Conservation (phyloP, 352 stramenopile species). For the Phytophthora podocarpi region DNA sequence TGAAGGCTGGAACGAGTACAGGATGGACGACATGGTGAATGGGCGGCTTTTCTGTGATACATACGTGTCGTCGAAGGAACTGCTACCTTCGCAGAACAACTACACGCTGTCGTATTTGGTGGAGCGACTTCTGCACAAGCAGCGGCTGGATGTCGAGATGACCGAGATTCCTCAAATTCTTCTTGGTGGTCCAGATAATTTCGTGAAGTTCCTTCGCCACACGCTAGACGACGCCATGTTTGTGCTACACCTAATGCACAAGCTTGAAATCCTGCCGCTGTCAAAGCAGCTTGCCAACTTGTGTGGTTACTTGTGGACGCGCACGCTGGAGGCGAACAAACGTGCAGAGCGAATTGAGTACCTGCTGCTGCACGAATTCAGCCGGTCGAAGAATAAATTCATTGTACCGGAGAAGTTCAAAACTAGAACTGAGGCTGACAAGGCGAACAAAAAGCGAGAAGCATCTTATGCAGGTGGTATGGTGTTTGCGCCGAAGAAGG, state of each 20-base stretch:
- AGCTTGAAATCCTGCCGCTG: constrained; percentile 97
- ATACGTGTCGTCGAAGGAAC: constrained; percentile 97
- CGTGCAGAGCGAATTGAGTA: constrained; percentile 99
- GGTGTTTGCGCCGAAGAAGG: constrained; percentile 99
- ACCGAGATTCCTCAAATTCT: constrained; percentile 95
- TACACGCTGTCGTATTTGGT: constrained; percentile 97
- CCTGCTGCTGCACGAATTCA: constrained; percentile 99
- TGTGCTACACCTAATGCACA: constrained; percentile 96
- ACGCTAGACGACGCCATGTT: constrained; percentile 97
- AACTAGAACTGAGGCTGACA: constrained; percentile 67
- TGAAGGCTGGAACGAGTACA: constrained; percentile 89
- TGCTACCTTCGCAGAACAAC: constrained; percentile 96
- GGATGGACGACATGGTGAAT: constrained; percentile 90
- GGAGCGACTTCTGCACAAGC: constrained; percentile 89
- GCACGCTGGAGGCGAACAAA: constrained; percentile 96
- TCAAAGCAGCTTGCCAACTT: constrained; percentile 99
- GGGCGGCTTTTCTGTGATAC: constrained; percentile 98
- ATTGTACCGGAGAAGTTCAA: constrained; percentile 96
- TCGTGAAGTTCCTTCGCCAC: constrained; percentile 94
- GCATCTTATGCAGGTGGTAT: constrained; percentile 98
- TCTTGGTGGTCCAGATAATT: constrained; percentile 84
- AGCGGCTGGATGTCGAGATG: constrained; percentile 93
- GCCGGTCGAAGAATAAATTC: constrained; percentile 94
- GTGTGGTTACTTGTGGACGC: constrained; percentile 97
- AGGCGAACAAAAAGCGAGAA: constrained; percentile 62